Evolutionary conservation across 345 rosid genomes (phyloP).

Genomic region (Pistacia vera): DNA sequence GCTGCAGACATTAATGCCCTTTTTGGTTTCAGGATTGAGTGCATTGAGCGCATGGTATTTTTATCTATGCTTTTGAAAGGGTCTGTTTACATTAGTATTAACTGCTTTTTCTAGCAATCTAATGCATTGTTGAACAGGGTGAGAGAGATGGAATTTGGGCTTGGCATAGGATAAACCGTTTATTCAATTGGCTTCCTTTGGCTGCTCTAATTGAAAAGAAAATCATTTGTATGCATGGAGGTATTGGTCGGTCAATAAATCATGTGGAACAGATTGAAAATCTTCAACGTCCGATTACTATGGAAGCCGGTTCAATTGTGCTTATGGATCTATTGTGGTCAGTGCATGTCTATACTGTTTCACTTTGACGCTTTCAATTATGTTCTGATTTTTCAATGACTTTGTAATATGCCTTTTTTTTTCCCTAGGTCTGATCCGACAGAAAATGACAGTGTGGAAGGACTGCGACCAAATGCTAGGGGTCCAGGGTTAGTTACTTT

Average conservation of each 20-base stretch:
- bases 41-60: slow-evolving; percentile 97
- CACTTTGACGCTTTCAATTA: slow-evolving; percentile 10
- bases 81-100: slow-evolving; percentile 21
- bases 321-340: slow-evolving; percentile 97
- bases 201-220: slow-evolving; percentile 97
- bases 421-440: slow-evolving; percentile 94
- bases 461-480: slow-evolving; percentile 95
- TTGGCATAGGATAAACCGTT: slow-evolving; percentile 96
- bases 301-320: slow-evolving; percentile 96
- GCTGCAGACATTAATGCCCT: slow-evolving; percentile 99
- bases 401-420: slow-evolving; percentile 12
- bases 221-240: slow-evolving; percentile 99
- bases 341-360: slow-evolving; percentile 33
- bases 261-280: slow-evolving; percentile 96
- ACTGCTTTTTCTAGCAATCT: slow-evolving; percentile 21
- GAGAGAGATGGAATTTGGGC: slow-evolving; percentile 99
- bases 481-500: slow-evolving; percentile 98
- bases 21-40: slow-evolving; percentile 96
- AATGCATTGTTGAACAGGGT: slow-evolving; percentile 57
- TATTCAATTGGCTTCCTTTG: slow-evolving; percentile 96
- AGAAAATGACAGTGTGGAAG: slow-evolving; percentile 99
- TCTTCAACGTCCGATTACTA: slow-evolving; percentile 92
- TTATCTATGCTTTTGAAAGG: slow-evolving; percentile 19
- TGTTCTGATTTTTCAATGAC: slow-evolving; percentile 21
- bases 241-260: slow-evolving; percentile 97